Percentiles rank a stretch among this genome's conserved stretches.
These are phyloP conservation scores for Boletus rubroflammeus DNA, from an alignment of 768 basidiomycete genomes.

Conservation along the genomic window DNA sequence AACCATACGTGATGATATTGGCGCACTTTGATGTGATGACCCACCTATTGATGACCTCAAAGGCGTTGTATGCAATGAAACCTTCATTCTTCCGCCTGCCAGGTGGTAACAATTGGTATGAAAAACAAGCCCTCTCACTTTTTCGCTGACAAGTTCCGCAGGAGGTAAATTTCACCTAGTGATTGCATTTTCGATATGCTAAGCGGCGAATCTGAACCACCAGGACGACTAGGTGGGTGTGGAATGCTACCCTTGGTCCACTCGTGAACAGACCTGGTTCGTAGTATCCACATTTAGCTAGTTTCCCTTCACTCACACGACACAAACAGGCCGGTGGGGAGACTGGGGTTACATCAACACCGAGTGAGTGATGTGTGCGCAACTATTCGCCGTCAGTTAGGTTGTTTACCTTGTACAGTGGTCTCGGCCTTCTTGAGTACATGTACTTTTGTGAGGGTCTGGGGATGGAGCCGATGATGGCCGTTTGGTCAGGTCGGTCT, in stretches of 20 bases:
- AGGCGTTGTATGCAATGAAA: slow-evolving; percentile 51
- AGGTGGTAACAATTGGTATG: slow-evolving; percentile 60
- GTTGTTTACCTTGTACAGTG: slow-evolving; percentile 31
- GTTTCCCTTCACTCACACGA: neutral
- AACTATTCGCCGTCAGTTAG: neutral
- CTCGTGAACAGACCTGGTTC: slow-evolving; percentile 43
- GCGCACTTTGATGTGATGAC: neutral
- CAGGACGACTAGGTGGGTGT: slow-evolving; percentile 56
- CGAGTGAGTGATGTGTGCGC: slow-evolving; percentile 36
- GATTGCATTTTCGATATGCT: neutral
- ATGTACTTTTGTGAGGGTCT: slow-evolving; percentile 53
- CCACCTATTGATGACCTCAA: neutral
- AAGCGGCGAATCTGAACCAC: neutral
- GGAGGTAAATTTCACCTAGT: slow-evolving; percentile 33
- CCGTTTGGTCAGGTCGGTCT: slow-evolving; percentile 48
- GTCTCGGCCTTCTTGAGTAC: slow-evolving; percentile 54
- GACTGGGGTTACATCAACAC: slow-evolving; percentile 60
- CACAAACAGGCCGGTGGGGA: slow-evolving; percentile 42
- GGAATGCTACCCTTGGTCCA: slow-evolving; percentile 59
- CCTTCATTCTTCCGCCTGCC: slow-evolving; percentile 64
- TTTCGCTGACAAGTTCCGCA: slow-evolving; percentile 19
- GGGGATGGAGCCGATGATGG: slow-evolving; percentile 56
- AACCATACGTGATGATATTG: slow-evolving; percentile 31
- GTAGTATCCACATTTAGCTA: neutral
- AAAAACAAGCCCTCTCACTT: neutral